Percentiles rank a stretch among this genome's conserved stretches.
Evolutionary conservation across 371 early-diverging fungal species (phyloP).

Genomic region (Nematocida sp.): DNA sequence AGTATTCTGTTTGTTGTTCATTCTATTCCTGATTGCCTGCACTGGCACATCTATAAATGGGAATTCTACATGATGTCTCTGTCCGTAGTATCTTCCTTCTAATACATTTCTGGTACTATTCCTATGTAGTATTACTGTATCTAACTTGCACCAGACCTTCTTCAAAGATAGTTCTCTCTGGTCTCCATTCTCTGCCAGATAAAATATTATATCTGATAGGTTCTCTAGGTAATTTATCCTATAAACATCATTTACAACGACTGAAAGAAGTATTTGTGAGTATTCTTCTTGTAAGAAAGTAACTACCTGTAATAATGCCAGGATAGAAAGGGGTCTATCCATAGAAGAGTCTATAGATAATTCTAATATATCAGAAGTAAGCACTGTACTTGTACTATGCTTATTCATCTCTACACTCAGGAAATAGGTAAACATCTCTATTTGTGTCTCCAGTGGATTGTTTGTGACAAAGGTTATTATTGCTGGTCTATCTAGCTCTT

Average conservation of each 20-base stretch:
- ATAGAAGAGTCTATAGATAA: not conserved
- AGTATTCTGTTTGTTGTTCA: not conserved
- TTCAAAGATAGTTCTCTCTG: not conserved
- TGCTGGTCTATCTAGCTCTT: conserved; percentile 16
- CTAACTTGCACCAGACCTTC: conserved; percentile 40
- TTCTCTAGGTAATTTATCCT: not conserved
- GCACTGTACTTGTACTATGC: conserved; percentile 9
- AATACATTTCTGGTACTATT: conserved; percentile 12
- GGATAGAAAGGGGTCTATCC: not conserved
- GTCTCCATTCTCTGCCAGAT: conserved; percentile 30
- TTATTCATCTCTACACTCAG: conserved; percentile 19
- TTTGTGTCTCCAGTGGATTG: conserved; percentile 16
- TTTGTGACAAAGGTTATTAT: conserved; percentile 22
- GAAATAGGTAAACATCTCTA: conserved; percentile 41
- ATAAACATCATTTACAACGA: not conserved
- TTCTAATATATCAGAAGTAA: conserved; percentile 24
- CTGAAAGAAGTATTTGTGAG: conserved; percentile 16
- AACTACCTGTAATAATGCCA: not conserved
- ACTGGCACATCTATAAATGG: conserved; percentile 41
- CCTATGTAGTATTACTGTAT: conserved; percentile 36
- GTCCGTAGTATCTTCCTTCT: conserved; percentile 35
- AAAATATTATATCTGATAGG: conserved; percentile 47
- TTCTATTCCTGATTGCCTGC: conserved; percentile 1
- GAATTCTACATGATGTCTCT: conserved; percentile 48
- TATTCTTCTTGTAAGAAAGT: conserved; percentile 13